Evolutionary conservation across 352 stramenopile genomes (phyloP).

Genomic region (Pseudoperonospora humuli): DNA sequence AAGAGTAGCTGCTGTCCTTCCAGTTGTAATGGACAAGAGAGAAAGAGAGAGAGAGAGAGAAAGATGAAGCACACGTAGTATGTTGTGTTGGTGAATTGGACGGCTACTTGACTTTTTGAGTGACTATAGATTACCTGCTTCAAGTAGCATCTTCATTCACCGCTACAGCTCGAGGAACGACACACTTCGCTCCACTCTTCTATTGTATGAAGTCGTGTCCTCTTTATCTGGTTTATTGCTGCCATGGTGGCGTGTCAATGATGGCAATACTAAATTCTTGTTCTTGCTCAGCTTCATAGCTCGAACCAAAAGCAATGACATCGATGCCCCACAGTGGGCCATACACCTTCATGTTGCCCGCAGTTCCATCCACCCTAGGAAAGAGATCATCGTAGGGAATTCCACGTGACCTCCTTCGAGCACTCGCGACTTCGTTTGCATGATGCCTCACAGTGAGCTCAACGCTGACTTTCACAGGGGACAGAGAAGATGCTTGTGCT

Average conservation of each 20-base stretch:
- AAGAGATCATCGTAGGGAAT: slow-evolving; percentile 17
- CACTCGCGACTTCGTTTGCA: slow-evolving; percentile 5
- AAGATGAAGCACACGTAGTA: slow-evolving; percentile 23
- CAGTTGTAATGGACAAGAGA: slow-evolving; percentile 21
- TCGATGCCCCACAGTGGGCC: slow-evolving; percentile 55
- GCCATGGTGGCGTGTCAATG: slow-evolving; percentile 29
- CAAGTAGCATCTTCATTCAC: not conserved
- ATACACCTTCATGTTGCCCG: slow-evolving; percentile 37
- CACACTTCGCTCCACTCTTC: not conserved
- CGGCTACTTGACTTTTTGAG: not conserved
- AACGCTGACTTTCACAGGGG: slow-evolving; percentile 27
- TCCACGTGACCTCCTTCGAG: slow-evolving; percentile 6
- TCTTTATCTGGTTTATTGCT: slow-evolving; percentile 17
- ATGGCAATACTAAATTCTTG: slow-evolving; percentile 46
- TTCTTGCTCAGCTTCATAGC: slow-evolving; percentile 9
- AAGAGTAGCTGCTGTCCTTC: slow-evolving; percentile 16
- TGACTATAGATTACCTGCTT: not conserved
- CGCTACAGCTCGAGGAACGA: not conserved
- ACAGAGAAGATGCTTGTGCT: slow-evolving; percentile 10
- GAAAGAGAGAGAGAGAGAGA: no score
- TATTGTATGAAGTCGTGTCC: slow-evolving; percentile 18
- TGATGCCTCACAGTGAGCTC: slow-evolving; percentile 34
- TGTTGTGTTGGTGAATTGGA: slow-evolving; percentile 25
- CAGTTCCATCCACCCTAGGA: slow-evolving; percentile 36
- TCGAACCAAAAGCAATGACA: slow-evolving; percentile 15